A percentile compares a stretch with the other conserved stretches of the same genome.
phyloP scores from a whole-genome alignment of 768 basidiomycete genomes.

The Dioszegia crocea region DNA sequence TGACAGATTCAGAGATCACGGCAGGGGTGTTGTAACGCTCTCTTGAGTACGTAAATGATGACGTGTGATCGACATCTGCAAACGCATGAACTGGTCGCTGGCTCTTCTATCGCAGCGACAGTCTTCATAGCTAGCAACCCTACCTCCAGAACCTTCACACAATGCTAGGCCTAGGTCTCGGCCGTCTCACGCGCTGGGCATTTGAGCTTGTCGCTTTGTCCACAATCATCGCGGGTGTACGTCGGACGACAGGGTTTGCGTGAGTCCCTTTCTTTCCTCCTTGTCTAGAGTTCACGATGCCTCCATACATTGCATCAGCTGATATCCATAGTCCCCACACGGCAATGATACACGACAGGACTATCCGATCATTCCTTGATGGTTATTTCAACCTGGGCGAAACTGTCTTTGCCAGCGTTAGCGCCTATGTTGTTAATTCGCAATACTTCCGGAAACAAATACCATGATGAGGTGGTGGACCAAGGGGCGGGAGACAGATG shows the following conservation, averaged over 20 bases:
- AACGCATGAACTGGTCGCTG: too few species aligned
- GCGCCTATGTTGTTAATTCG: conserved; percentile 38
- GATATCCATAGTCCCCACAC: conserved; percentile 21
- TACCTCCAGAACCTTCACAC: background rate
- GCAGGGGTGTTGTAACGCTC: too few species aligned
- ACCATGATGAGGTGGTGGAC: conserved; percentile 1
- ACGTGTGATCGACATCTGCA: too few species aligned
- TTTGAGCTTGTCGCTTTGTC: conserved; percentile 41
- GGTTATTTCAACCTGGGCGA: conserved; percentile 38
- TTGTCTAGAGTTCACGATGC: too few species aligned
- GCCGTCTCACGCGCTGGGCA: conserved; percentile 29
- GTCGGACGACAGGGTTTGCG: conserved; percentile 35
- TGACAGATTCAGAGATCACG: too few species aligned
- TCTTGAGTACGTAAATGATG: too few species aligned
- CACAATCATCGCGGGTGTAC: conserved; percentile 37
- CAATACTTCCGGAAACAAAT: conserved; percentile 28
- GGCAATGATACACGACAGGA: conserved; percentile 26
- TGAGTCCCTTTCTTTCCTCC: conserved; percentile 15
- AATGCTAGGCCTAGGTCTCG: conserved; percentile 15
- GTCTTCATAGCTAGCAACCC: too few species aligned
- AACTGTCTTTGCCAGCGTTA: conserved; percentile 33
- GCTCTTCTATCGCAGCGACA: too few species aligned
- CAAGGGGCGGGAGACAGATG: background rate
- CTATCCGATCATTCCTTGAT: conserved; percentile 32
- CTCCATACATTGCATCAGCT: background rate